Percentiles rank a stretch among this genome's conserved stretches.
These are phyloP conservation scores for Heterobasidion parviporum DNA, from an alignment of 1,284 basidiomycete species.

Conservation along the genomic window DNA sequence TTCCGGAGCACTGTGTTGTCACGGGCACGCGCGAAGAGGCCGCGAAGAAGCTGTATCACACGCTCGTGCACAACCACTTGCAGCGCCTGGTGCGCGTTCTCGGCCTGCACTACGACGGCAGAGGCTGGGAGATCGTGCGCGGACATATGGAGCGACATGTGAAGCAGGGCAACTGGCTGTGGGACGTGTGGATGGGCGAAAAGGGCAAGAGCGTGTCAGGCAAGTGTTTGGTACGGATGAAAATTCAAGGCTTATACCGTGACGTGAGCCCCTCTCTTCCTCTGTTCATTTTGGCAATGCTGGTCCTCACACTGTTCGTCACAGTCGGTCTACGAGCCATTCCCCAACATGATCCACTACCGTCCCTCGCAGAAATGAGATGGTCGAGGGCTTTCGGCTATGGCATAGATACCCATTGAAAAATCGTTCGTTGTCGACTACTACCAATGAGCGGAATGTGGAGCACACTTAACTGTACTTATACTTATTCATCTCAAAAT, in stretches of 20 bases:
- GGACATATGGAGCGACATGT: conserved; percentile 32
- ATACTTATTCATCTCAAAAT: too few species aligned
- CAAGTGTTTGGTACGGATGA: conserved; percentile 47
- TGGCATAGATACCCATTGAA: too few species aligned
- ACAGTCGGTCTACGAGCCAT: conserved; percentile 38
- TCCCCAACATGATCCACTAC: conserved; percentile 38
- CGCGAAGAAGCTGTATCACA: conserved; percentile 46
- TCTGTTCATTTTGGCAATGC: neutral
- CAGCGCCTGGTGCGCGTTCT: conserved; percentile 43
- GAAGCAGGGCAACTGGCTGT: conserved; percentile 32
- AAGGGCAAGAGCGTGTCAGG: conserved; percentile 31
- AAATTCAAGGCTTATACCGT: conserved; percentile 40
- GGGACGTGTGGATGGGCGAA: conserved; percentile 35
- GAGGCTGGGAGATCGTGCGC: conserved; percentile 38
- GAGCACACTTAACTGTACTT: too few species aligned
- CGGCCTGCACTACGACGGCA: conserved; percentile 37
- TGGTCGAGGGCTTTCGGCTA: too few species aligned
- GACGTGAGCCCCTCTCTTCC: conserved; percentile 27
- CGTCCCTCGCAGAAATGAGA: conserved; percentile 1
- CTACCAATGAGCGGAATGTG: too few species aligned
- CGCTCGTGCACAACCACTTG: conserved; percentile 45
- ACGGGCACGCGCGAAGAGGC: conserved; percentile 35
- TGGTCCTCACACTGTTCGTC: conserved; percentile 7
- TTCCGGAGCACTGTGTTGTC: conserved; percentile 39
- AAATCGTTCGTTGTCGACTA: too few species aligned